phyloP scores from a whole-genome alignment of 768 basidiomycete species.

The Mycena filopes region DNA sequence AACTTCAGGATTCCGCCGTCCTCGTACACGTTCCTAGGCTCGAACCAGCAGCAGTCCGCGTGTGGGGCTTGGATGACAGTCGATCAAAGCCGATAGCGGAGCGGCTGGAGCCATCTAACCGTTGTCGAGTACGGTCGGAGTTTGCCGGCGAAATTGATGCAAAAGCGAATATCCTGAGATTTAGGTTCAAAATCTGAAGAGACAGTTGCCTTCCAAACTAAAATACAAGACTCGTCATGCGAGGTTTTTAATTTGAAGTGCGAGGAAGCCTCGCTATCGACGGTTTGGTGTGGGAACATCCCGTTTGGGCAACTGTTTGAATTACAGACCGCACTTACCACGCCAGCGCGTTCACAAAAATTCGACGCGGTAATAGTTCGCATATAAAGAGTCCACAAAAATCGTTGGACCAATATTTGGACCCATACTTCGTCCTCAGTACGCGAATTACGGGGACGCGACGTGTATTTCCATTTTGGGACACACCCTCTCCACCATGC shows the following conservation, averaged over 20 bases:
- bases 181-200: neutral
- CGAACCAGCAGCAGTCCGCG: neutral
- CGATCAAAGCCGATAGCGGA: neutral
- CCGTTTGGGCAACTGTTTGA: no score
- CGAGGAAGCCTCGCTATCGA: neutral
- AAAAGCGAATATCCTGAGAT: neutral
- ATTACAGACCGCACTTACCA: no score
- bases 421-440: no score
- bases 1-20: no score
- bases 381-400: no score
- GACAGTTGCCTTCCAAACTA: neutral
- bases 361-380: no score
- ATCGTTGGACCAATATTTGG: no score
- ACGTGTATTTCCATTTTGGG: conserved; percentile 1
- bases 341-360: no score
- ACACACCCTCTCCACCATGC: conserved; percentile 3
- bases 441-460: neutral
- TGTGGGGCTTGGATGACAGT: neutral
- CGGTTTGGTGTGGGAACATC: neutral
- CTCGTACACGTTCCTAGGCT: no score
- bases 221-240: neutral
- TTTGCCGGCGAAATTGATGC: conserved; percentile 1
- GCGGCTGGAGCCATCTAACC: conserved; percentile 4
- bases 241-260: neutral
- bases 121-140: conserved; percentile 7